Base-by-base conservation (phyloP, 2,329 filamentous ascomycete genomes). In the Fusarium oxysporum region DNA sequence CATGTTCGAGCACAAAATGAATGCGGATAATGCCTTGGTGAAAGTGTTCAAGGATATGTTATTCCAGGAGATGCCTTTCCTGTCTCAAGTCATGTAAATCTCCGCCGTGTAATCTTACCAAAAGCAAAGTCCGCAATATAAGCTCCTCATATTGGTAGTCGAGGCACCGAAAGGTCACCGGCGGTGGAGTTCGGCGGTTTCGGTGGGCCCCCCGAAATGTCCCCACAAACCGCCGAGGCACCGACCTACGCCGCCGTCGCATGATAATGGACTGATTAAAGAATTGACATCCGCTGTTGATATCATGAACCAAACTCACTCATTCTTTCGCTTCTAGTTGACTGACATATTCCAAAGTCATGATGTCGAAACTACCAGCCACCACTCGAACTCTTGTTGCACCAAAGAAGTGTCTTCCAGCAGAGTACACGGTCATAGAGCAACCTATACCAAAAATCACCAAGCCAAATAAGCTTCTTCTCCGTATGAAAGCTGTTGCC, bases 351-450 rank as follows among this genome's bases (percentile, higher is more conserved):
- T 8, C 17, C 5, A 14, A 12, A 1, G 4, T 6, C 14, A 41
- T 17, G 2, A 83, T 82, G 81, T 45, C 72, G 4, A 58, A 72
- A 21, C 41, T 83, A 51, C 80, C 82, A n/a, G 45, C 69, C 9
- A 85, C 80, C 3, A 86, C 85, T 83, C 83, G 84, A 66, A 81
- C 84, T 10, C 81, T 87, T 41, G 81, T 83, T 19, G 83, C 83
- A 33, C 82, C 79, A 0, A 83, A 79, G 47, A 81, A 82, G 62
- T 82, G 82, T 69, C 71, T 68, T 8, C 85, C 86, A 1, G 76
- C 76, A 1, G 77, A 67, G 13, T 86, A 83, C 65, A 80, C 84
- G 30, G 68, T 87, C 21, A 65, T 76, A 8, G 82, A 85, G 8
- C 62, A 85, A n/a, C 83, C 86, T 1, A 78, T 83, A 6, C 86